A percentile compares a stretch with the other conserved stretches of the same genome.
phyloP scores from a whole-genome alignment of 306 rosid genomes.

The Cucurbita ficifolia region DNA sequence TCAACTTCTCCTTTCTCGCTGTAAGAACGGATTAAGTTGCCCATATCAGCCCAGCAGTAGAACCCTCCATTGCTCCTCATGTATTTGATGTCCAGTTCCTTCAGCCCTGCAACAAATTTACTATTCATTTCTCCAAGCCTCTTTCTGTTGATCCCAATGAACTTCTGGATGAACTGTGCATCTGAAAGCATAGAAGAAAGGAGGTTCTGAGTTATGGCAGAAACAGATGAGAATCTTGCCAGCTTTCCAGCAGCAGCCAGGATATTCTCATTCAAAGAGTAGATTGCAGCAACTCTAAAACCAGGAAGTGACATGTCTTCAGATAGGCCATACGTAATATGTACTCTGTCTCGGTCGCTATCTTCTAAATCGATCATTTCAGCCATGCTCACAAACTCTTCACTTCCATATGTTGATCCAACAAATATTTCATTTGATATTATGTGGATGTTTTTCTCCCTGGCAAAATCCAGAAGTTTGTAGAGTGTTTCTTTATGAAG shows the following conservation, averaged over 20 bases:
- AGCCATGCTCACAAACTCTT: slow-evolving; percentile 70
- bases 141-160: slow-evolving; percentile 31
- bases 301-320: slow-evolving; percentile 74
- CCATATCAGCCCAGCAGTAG: slow-evolving; percentile 92
- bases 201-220: slow-evolving; percentile 55
- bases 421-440: slow-evolving; percentile 58
- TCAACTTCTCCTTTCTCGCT: slow-evolving; percentile 88
- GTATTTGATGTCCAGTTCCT: slow-evolving; percentile 62
- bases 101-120: slow-evolving; percentile 49
- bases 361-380: slow-evolving; percentile 58
- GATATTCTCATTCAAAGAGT: slow-evolving; percentile 52
- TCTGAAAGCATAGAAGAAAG: slow-evolving; percentile 76
- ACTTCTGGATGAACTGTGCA: slow-evolving; percentile 31
- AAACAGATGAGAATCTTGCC: slow-evolving; percentile 58
- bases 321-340: slow-evolving; percentile 58
- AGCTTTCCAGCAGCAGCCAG: slow-evolving; percentile 51
- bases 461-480: slow-evolving; percentile 66
- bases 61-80: slow-evolving; percentile 56
- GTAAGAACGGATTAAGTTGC: slow-evolving; percentile 45
- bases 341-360: slow-evolving; percentile 60
- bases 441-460: slow-evolving; percentile 88
- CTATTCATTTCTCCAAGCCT: slow-evolving; percentile 37
- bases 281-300: slow-evolving; percentile 55
- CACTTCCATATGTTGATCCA: slow-evolving; percentile 34
- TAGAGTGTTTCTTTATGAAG: slow-evolving; percentile 44